phyloP scores from a whole-genome alignment of 2,329 filamentous ascomycete genomes.

The Aspergillus pseudonomiae region DNA sequence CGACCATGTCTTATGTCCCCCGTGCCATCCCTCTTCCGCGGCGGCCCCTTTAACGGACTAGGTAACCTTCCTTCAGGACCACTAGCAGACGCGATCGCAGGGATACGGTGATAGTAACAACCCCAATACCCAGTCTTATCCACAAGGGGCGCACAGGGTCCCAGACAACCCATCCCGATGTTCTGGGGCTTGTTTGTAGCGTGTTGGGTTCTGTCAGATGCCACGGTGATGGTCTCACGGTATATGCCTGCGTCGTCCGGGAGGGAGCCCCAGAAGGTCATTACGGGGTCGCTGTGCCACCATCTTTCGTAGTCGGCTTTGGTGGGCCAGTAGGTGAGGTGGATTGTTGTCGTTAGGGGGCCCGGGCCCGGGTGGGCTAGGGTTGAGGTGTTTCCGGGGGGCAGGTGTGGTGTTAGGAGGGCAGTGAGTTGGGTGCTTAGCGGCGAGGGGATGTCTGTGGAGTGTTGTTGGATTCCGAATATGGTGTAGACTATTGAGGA shows the following conservation, averaged over 20 bases:
- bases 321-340: constrained; percentile 21
- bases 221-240: constrained; percentile 20
- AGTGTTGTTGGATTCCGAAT: constrained; percentile 21
- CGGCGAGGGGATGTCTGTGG: neutral
- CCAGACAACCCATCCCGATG: constrained; percentile 15
- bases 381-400: constrained; percentile 10
- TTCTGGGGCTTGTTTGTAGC: constrained; percentile 12
- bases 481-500: constrained; percentile 10
- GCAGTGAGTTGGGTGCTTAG: constrained; percentile 5
- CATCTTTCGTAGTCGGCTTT: constrained; percentile 11
- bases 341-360: constrained; percentile 25
- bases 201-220: constrained; percentile 13
- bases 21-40: too few species aligned
- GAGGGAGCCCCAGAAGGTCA: constrained; percentile 18
- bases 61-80: fast-evolving
- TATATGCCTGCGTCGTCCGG: constrained; percentile 18
- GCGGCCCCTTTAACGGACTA: neutral
- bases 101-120: constrained; percentile 19
- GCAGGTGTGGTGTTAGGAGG: constrained; percentile 8
- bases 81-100: neutral
- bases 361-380: constrained; percentile 13
- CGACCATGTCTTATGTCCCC: constrained; percentile 3
- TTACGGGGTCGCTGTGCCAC: constrained; percentile 17
- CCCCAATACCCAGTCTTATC: constrained; percentile 25
- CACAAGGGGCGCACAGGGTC: neutral